phyloP scores from a whole-genome alignment of 805 yeast species.

The Saccharomycopsis oosterbeekiorum region DNA sequence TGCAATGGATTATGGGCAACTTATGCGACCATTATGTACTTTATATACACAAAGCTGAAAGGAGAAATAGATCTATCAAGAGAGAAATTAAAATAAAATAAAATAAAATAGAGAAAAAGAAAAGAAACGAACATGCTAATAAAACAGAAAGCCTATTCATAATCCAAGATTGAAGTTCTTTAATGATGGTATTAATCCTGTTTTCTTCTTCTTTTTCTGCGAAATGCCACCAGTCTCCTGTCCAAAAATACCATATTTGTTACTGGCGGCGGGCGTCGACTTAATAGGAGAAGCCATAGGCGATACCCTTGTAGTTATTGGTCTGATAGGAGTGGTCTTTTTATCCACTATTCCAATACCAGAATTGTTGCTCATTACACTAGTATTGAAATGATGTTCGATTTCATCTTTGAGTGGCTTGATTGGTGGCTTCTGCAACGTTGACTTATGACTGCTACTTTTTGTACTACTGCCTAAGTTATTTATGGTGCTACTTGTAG shows the following conservation, averaged over 20 bases:
- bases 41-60: no score
- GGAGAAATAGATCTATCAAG: no score
- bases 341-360: not conserved
- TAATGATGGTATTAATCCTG: slow-evolving; percentile 8
- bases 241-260: not conserved
- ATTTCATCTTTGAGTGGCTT: slow-evolving; percentile 12
- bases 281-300: not conserved
- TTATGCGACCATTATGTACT: no score
- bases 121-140: not conserved
- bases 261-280: not conserved
- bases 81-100: not conserved
- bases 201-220: slow-evolving; percentile 5
- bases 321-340: slow-evolving; percentile 1
- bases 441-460: slow-evolving; percentile 5
- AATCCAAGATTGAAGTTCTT: slow-evolving; percentile 7
- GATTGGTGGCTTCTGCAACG: slow-evolving; percentile 17
- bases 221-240: not conserved
- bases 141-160: not conserved
- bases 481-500: not conserved
- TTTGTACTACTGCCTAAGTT: slow-evolving; percentile 8
- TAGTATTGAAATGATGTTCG: slow-evolving; percentile 1
- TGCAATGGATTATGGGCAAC: no score
- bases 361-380: not conserved
- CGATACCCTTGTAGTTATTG: not conserved
- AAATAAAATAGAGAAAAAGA: not conserved